Percentiles rank a stretch among this genome's conserved stretches.
phyloP scores from a whole-genome alignment of 1,284 basidiomycete genomes.

The Phellopilus nigrolimitatus region DNA sequence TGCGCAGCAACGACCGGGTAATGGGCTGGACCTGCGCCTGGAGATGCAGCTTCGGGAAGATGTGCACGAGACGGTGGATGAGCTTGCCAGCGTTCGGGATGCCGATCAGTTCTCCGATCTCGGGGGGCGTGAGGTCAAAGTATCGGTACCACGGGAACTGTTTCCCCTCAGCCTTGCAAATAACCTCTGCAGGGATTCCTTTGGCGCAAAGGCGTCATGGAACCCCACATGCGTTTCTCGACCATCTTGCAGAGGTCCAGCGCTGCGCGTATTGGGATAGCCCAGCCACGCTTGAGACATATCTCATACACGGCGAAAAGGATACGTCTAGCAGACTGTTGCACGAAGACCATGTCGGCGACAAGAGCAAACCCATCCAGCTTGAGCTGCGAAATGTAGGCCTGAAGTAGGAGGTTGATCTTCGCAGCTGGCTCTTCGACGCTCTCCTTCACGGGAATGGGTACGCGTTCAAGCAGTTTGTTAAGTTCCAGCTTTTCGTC shows the following conservation, averaged over 20 bases:
- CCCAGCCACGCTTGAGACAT: slow-evolving; percentile 98
- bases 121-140: slow-evolving; percentile 51
- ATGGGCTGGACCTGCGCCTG: slow-evolving; percentile 94
- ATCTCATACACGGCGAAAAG: slow-evolving; percentile 98
- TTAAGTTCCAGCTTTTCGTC: slow-evolving; percentile 84
- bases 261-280: slow-evolving; percentile 85
- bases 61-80: slow-evolving; percentile 93
- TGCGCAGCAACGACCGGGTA: slow-evolving; percentile 81
- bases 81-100: slow-evolving; percentile 88
- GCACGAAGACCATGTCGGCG: slow-evolving; percentile 97
- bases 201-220: slow-evolving; percentile 96
- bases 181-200: slow-evolving; percentile 81
- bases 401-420: slow-evolving; percentile 94
- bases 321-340: slow-evolving; percentile 90
- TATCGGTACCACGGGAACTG: slow-evolving; percentile 59
- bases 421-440: slow-evolving; percentile 97
- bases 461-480: slow-evolving; percentile 93
- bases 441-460: slow-evolving; percentile 95
- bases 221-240: slow-evolving; percentile 92
- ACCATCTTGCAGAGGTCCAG: slow-evolving; percentile 98
- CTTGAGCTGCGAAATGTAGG: slow-evolving; percentile 93
- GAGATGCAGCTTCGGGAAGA: slow-evolving; percentile 93
- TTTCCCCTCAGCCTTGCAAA: slow-evolving; percentile 93
- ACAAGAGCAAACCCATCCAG: slow-evolving; percentile 93
- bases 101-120: slow-evolving; percentile 92